Base-by-base conservation (phyloP, 805 yeast genomes). In the Blastobotrys chiropterorum region DNA sequence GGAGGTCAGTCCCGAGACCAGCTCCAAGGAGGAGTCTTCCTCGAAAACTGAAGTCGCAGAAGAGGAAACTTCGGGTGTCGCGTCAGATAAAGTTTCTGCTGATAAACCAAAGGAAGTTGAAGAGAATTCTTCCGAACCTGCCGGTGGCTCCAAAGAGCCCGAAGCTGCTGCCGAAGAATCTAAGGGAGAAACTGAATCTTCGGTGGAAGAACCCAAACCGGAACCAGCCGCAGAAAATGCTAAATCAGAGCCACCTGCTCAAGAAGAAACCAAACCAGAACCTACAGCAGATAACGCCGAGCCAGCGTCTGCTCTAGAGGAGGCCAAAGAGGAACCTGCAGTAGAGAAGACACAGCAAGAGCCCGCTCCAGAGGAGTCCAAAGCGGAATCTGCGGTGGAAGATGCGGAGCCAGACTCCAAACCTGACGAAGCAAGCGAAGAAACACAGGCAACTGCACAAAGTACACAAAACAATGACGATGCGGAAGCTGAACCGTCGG, bases 81-180 rank as follows among this genome's bases (percentile, higher is more conserved):
- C n/a, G n/a, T n/a, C n/a, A 34, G 47, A 17, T 59, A 51, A 22
- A 57, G 51, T n/a, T 42, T n/a, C 40, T 21, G 55, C 43, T 7
- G 54, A 55, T 21, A 58, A 56, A 43, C 48, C 62, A 26, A 56
- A 46, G 31, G 55, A 47, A 34, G 62, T 53, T 26, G 57, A 52
- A 16, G 58, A 56, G 19, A 58, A n/a, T 52, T 46, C 59, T 62
- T 7, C 59, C 50, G 13, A 61, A 54, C 38, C 61, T 51, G 48
- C 53, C 50, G 43, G 59, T 48, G 22, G 53, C 31, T 46, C 16
- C 53, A 2, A 13, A 17, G 30, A 51, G 13, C 39, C 43, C 22
- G 26, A 50, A 31, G 44, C 44, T 16, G 51, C 55, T 21, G 39
- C 47, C 17, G 44, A 40, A 30, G 31, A 14, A 3, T 8, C 43